phyloP scores from a whole-genome alignment of 2,329 filamentous ascomycete species.

The Colletotrichum higginsianum region DNA sequence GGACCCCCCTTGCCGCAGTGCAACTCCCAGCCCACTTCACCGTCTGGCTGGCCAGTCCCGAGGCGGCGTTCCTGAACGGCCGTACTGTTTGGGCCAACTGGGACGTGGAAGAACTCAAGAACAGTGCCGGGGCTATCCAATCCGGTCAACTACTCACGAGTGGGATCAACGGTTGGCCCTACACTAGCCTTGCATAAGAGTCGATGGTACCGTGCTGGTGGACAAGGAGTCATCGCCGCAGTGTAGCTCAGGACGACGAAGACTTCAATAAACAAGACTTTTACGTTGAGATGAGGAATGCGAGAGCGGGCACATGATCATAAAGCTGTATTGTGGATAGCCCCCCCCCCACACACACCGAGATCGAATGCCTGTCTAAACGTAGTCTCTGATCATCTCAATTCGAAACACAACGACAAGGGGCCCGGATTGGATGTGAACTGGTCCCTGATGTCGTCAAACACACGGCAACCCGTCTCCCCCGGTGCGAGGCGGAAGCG shows the following conservation, averaged over 20 bases:
- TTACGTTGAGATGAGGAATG: not conserved
- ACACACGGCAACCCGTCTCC: constrained; percentile 37
- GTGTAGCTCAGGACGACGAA: not conserved
- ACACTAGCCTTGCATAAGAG: constrained; percentile 19
- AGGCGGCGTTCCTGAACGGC: constrained; percentile 62
- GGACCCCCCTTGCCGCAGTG: constrained; percentile 42
- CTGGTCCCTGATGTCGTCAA: constrained; percentile 38
- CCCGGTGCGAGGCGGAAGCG: constrained; percentile 33
- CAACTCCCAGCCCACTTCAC: constrained; percentile 58
- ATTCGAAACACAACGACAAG: constrained; percentile 39
- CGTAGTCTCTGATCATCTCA: constrained; percentile 20
- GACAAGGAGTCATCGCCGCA: not conserved
- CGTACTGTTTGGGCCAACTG: constrained; percentile 65
- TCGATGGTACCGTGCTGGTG: not conserved
- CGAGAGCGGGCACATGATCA: not conserved
- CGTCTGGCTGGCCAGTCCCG: constrained; percentile 60
- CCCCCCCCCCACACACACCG: not conserved
- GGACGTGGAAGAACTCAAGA: constrained; percentile 66
- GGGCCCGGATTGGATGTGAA: constrained; percentile 40
- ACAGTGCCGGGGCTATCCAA: constrained; percentile 22
- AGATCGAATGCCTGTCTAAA: not conserved
- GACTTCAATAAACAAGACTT: not conserved
- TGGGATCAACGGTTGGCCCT: constrained; percentile 35
- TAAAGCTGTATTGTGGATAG: no score
- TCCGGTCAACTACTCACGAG: constrained; percentile 30